Conservation (phyloP, 768 basidiomycete genomes). For the Leccinum aurantiacum region DNA sequence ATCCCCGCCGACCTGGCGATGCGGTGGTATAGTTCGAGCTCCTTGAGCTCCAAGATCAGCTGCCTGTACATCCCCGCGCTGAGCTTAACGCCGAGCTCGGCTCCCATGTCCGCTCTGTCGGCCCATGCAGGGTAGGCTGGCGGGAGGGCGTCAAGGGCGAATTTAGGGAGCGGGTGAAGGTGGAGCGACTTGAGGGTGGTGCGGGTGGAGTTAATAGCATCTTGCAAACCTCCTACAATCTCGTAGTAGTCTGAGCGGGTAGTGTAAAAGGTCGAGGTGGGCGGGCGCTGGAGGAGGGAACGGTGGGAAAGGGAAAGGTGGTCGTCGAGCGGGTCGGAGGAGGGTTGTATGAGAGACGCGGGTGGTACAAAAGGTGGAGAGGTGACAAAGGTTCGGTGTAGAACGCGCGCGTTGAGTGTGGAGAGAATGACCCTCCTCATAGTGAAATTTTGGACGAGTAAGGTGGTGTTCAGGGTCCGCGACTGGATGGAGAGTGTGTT, state of each 20-base stretch:
- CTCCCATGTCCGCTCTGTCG: conserved; percentile 55
- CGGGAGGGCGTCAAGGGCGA: conserved; percentile 58
- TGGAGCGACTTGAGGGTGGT: conserved; percentile 59
- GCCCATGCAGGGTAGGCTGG: conserved; percentile 69
- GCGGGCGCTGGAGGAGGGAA: conserved; percentile 38
- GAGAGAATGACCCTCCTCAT: conserved; percentile 7
- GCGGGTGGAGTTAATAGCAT: conserved; percentile 58
- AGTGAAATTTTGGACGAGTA: conserved; percentile 4
- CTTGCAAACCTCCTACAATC: conserved; percentile 63
- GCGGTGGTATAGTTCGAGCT: conserved; percentile 60
- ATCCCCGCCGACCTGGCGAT: conserved; percentile 23
- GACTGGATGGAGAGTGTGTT: not conserved
- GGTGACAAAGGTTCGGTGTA: conserved; percentile 13
- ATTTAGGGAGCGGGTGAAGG: conserved; percentile 77
- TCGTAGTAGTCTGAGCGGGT: conserved; percentile 75
- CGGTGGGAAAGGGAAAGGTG: conserved; percentile 3
- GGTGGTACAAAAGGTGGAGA: conserved; percentile 28
- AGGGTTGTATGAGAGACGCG: conserved; percentile 20
- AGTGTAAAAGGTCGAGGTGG: conserved; percentile 83
- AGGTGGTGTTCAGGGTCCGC: conserved; percentile 22
- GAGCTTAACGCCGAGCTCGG: conserved; percentile 57
- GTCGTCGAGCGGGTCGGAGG: conserved; percentile 7
- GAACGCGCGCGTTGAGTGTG: conserved; percentile 7
- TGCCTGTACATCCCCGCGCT: conserved; percentile 70
- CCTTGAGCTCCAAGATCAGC: conserved; percentile 57